Percentiles rank a stretch among this genome's conserved stretches.
These are phyloP conservation scores for Colletotrichum graminicola DNA, from an alignment of 2,329 filamentous ascomycete genomes.

Conservation along the genomic window DNA sequence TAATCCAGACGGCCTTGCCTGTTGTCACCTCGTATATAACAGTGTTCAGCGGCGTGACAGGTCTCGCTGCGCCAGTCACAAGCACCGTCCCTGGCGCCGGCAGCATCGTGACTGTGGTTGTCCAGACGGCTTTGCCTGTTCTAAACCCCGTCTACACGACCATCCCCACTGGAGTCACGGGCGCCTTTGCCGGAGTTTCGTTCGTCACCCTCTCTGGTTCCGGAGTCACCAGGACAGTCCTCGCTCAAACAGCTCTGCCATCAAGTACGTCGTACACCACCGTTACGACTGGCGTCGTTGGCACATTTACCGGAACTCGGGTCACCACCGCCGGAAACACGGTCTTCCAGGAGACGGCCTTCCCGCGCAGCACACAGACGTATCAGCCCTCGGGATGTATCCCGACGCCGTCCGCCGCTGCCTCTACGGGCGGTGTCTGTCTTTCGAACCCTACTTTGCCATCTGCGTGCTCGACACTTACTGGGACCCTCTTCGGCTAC, in stretches of 20 bases:
- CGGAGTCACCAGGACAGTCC: conserved; percentile 14
- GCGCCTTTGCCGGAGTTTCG: conserved; percentile 16
- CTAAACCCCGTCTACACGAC: not conserved
- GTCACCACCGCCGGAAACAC: not conserved
- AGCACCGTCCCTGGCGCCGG: not conserved
- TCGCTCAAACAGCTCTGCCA: conserved; percentile 16
- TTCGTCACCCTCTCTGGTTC: not conserved
- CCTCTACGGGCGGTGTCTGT: not conserved
- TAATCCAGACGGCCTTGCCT: conserved; percentile 1
- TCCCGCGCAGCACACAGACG: not conserved
- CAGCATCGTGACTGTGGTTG: conserved; percentile 12
- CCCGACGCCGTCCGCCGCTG: not conserved
- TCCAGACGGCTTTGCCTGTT: conserved; percentile 6
- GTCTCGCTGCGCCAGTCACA: not conserved
- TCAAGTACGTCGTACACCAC: conserved; percentile 15
- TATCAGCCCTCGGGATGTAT: conserved; percentile 23
- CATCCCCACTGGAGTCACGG: conserved; percentile 1
- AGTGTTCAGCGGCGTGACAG: not conserved
- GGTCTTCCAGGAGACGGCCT: not conserved
- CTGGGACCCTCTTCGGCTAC: not conserved
- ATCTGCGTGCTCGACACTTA: not conserved
- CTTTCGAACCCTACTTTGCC: not conserved
- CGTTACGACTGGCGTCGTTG: not conserved
- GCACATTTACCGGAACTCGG: conserved; percentile 6
- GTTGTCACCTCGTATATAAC: not conserved